Evolutionary conservation across 2,329 filamentous ascomycete genomes (phyloP).

Genomic region (Colletotrichum chrysophilum): DNA sequence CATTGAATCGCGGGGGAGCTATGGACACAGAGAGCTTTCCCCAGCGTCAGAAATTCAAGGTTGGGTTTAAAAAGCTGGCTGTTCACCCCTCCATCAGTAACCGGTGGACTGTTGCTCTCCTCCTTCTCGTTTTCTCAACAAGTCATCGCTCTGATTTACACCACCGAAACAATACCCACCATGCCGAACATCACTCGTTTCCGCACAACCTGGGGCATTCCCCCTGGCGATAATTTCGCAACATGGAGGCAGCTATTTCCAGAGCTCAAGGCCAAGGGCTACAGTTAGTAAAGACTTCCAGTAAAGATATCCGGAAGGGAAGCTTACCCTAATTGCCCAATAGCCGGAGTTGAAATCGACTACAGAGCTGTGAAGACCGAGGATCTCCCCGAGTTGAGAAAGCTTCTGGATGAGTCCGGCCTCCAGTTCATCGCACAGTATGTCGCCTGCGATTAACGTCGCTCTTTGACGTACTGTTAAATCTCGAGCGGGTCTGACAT

Average conservation of each 20-base stretch:
- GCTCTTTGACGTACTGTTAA: not conserved
- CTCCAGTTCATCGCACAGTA: slow-evolving; percentile 3
- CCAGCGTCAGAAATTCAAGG: not conserved
- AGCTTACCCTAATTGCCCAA: not conserved
- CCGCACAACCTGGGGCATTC: slow-evolving; percentile 17
- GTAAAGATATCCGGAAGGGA: not conserved
- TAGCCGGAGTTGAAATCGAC: slow-evolving; percentile 10
- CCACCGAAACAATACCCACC: not conserved
- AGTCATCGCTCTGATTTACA: not conserved
- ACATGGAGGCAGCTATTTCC: slow-evolving; percentile 18
- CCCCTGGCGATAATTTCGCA: slow-evolving; percentile 3
- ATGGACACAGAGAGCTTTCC: not conserved
- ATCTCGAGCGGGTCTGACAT: not conserved
- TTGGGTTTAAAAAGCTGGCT: not conserved
- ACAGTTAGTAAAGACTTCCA: not conserved
- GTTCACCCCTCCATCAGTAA: not conserved
- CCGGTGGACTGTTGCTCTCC: not conserved
- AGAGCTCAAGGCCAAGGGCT: slow-evolving; percentile 16
- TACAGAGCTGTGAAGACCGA: not conserved
- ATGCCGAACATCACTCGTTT: slow-evolving; percentile 12
- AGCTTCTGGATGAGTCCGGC: not conserved
- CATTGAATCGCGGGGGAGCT: not conserved
- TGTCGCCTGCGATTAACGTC: not conserved
- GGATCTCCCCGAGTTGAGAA: not conserved
- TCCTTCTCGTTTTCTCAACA: not conserved